These are phyloP conservation scores for Noccaea bulbosa DNA, from an alignment of 345 rosid species.

Conservation along the genomic window DNA sequence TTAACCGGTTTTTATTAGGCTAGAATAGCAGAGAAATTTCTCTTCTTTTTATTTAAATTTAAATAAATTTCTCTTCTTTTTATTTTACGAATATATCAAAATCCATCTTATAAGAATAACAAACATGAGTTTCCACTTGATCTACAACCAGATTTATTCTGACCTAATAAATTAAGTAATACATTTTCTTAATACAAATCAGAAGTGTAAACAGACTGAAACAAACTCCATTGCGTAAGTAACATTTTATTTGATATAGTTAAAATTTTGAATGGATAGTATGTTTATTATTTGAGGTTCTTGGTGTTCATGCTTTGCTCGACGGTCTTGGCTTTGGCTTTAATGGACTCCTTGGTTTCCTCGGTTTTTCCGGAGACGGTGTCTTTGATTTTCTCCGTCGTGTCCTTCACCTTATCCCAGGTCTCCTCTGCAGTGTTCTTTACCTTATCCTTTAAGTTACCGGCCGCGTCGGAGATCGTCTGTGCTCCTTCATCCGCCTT, in stretches of 20 bases:
- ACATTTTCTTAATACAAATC: slow-evolving; percentile 30
- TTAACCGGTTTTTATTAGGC: no score
- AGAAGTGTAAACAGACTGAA: slow-evolving; percentile 21
- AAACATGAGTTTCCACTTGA: slow-evolving; percentile 5
- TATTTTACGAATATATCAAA: neutral
- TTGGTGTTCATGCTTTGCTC: slow-evolving; percentile 49
- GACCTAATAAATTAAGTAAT: slow-evolving; percentile 1
- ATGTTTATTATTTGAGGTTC: slow-evolving; percentile 36
- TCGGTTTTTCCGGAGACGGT: slow-evolving; percentile 40
- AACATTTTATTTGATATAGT: slow-evolving; percentile 28
- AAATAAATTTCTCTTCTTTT: no score
- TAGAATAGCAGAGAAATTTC: no score
- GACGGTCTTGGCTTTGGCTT: slow-evolving; percentile 41
- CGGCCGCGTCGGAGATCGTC: slow-evolving; percentile 24
- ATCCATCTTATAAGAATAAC: neutral
- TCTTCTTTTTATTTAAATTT: no score
- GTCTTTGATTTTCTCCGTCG: slow-evolving; percentile 45
- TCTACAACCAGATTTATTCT: slow-evolving; percentile 27
- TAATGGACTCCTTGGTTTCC: slow-evolving; percentile 45
- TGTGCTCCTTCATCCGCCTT: slow-evolving; percentile 42
- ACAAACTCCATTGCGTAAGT: slow-evolving; percentile 20
- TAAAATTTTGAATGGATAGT: neutral
- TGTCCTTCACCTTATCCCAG: slow-evolving; percentile 47
- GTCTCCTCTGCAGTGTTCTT: slow-evolving; percentile 45
- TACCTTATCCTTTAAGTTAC: slow-evolving; percentile 43